phyloP scores from a whole-genome alignment of 352 stramenopile species.

The Phytophthora podocarpi region DNA sequence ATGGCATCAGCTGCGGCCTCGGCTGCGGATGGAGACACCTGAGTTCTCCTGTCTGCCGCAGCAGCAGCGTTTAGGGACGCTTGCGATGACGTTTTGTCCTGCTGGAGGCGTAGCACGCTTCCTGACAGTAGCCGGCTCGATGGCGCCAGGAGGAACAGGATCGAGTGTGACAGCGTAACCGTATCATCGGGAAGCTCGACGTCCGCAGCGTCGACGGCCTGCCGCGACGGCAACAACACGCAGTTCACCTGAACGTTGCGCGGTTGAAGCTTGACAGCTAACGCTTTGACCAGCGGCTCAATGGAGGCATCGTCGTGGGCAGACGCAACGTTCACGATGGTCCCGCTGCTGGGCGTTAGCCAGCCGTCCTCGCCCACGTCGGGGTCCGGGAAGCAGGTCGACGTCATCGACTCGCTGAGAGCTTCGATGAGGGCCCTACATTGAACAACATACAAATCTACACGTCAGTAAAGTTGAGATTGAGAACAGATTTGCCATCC shows the following conservation, averaged over 20 bases:
- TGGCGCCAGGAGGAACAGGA: conserved; percentile 69
- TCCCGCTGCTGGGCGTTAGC: conserved; percentile 22
- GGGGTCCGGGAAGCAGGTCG: conserved; percentile 32
- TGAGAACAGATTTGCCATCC: not conserved
- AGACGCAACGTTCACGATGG: conserved; percentile 31
- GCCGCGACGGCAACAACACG: conserved; percentile 41
- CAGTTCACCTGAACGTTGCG: conserved; percentile 63
- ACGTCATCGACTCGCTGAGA: conserved; percentile 31
- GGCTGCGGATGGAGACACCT: conserved; percentile 1
- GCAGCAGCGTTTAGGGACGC: too few relatives aligned
- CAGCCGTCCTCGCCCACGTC: conserved; percentile 14
- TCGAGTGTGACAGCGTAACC: conserved; percentile 51
- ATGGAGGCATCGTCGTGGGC: conserved; percentile 26
- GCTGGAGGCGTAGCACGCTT: conserved; percentile 58
- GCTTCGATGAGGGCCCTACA: conserved; percentile 30
- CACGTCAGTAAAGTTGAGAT: not conserved
- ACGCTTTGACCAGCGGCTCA: conserved; percentile 46
- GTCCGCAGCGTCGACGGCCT: not conserved
- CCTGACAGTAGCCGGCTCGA: conserved; percentile 53
- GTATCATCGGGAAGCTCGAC: conserved; percentile 11
- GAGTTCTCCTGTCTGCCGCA: conserved; percentile 10
- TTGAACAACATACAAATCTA: conserved; percentile 6
- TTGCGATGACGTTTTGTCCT: conserved; percentile 14
- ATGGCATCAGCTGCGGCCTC: conserved; percentile 8
- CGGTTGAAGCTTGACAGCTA: conserved; percentile 44